Evolutionary conservation across 768 basidiomycete genomes (phyloP).

Genomic region (Mycena pura): DNA sequence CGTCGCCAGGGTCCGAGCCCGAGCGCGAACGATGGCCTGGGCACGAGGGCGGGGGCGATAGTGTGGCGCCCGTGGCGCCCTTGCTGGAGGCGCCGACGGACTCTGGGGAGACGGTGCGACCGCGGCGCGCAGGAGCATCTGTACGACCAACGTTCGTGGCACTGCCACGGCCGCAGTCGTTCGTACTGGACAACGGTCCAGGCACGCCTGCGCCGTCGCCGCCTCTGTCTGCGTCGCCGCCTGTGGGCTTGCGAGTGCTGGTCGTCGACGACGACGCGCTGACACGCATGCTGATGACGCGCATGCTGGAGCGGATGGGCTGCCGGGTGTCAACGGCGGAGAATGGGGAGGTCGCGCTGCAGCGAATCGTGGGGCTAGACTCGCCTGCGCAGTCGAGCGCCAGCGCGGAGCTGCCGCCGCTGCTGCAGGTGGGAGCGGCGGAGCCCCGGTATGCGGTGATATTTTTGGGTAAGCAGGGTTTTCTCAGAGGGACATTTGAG

Average conservation of each 20-base stretch:
- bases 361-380: conserved; percentile 52
- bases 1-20: not conserved
- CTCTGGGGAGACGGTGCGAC: conserved; percentile 2
- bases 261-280: conserved; percentile 73
- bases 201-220: conserved; percentile 6
- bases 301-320: conserved; percentile 68
- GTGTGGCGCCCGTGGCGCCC: not conserved
- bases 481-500: not conserved
- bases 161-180: conserved; percentile 18
- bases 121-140: conserved; percentile 2
- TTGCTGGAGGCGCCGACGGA: not conserved
- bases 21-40: too few species aligned
- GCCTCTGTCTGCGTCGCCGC: conserved; percentile 5
- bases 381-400: conserved; percentile 10
- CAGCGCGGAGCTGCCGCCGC: conserved; percentile 33
- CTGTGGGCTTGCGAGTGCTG: conserved; percentile 49
- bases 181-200: conserved; percentile 1
- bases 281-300: conserved; percentile 68
- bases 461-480: conserved; percentile 25
- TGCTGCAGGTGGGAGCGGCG: not conserved
- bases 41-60: not conserved
- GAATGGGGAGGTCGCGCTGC: conserved; percentile 68
- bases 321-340: conserved; percentile 68
- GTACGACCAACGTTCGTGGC: conserved; percentile 24
- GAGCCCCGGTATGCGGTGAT: conserved; percentile 30